Conservation (phyloP, 2,329 filamentous ascomycete species). For the Aschersonia sp. region DNA sequence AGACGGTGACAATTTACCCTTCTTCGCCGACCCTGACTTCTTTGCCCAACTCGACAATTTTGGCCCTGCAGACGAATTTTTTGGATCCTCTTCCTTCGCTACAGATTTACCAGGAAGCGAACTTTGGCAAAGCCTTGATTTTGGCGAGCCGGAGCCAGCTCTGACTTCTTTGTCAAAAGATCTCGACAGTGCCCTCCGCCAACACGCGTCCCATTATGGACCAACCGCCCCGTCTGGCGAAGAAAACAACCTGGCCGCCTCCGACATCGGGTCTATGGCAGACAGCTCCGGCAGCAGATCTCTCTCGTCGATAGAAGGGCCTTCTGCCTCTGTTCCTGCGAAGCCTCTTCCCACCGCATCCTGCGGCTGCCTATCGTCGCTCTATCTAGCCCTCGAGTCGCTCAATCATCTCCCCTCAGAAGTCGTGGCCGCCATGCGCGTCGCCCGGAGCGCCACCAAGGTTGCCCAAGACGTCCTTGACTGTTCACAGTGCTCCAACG, state of each 20-base stretch:
- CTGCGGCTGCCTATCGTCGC: constrained; percentile 33
- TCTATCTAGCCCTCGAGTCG: constrained; percentile 36
- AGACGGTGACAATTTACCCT: constrained; percentile 7
- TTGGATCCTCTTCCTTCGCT: constrained; percentile 3
- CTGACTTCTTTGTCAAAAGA: constrained; percentile 14
- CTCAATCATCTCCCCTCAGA: constrained; percentile 31
- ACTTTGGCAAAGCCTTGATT: constrained; percentile 17
- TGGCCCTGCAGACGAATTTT: constrained; percentile 2
- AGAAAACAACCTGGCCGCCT: not conserved
- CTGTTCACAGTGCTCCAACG: constrained; percentile 33
- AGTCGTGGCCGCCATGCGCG: constrained; percentile 29
- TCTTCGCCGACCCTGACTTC: not conserved
- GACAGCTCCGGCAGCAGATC: too few relatives aligned
- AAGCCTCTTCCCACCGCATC: constrained; percentile 13
- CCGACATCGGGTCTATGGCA: too few relatives aligned
- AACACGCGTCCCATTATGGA: constrained; percentile 10
- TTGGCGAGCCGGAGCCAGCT: constrained; percentile 15
- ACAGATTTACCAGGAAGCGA: constrained; percentile 12
- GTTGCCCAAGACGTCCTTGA: constrained; percentile 35
- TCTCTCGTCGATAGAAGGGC: too few relatives aligned
- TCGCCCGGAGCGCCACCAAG: constrained; percentile 31
- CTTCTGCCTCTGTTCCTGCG: too few relatives aligned
- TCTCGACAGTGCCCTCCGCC: constrained; percentile 12
- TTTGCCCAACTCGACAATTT: constrained; percentile 6
- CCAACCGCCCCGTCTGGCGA: not conserved